phyloP scores from a whole-genome alignment of 1,284 basidiomycete genomes.

The Naganishia liquefaciens region DNA sequence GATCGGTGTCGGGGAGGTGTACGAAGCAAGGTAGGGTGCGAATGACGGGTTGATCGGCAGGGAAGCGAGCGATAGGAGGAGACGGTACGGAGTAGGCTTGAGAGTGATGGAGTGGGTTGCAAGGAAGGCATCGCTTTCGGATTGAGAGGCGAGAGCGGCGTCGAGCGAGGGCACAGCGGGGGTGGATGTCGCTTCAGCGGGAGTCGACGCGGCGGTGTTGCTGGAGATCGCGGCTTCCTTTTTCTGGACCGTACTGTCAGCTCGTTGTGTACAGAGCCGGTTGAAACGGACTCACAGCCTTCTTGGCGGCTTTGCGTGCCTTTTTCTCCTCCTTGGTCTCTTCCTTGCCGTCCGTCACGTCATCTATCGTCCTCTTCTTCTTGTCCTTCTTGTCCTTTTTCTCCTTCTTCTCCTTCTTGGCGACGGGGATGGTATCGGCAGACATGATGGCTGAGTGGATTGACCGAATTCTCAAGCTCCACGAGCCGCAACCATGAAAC shows the following conservation, averaged over 20 bases:
- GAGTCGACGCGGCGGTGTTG: conserved; percentile 32
- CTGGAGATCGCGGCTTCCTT: conserved; percentile 29
- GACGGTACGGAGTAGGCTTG: conserved; percentile 61
- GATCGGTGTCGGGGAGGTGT: conserved; percentile 89
- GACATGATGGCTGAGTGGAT: conserved; percentile 7
- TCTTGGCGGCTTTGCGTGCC: conserved; percentile 48
- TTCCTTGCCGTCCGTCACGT: conserved; percentile 32
- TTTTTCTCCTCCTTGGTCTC: conserved; percentile 52
- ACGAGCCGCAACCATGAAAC: not conserved
- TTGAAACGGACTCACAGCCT: conserved; percentile 32
- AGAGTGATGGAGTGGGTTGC: conserved; percentile 73
- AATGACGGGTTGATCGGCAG: conserved; percentile 66
- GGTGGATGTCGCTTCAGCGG: conserved; percentile 24
- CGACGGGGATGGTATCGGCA: conserved; percentile 11
- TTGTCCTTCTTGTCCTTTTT: conserved; percentile 40
- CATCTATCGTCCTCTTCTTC: conserved; percentile 35
- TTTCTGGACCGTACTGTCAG: conserved; percentile 39
- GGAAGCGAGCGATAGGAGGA: conserved; percentile 79
- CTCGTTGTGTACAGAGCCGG: conserved; percentile 19
- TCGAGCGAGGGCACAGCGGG: conserved; percentile 33
- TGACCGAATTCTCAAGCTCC: not conserved
- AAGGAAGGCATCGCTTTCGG: conserved; percentile 66
- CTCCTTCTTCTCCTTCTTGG: conserved; percentile 26
- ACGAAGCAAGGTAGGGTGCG: conserved; percentile 65
- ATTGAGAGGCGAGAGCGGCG: conserved; percentile 43